A percentile compares a stretch with the other conserved stretches of the same genome.
Conservation (phyloP, 2,329 filamentous ascomycete genomes). For the Rosellinia necatrix region DNA sequence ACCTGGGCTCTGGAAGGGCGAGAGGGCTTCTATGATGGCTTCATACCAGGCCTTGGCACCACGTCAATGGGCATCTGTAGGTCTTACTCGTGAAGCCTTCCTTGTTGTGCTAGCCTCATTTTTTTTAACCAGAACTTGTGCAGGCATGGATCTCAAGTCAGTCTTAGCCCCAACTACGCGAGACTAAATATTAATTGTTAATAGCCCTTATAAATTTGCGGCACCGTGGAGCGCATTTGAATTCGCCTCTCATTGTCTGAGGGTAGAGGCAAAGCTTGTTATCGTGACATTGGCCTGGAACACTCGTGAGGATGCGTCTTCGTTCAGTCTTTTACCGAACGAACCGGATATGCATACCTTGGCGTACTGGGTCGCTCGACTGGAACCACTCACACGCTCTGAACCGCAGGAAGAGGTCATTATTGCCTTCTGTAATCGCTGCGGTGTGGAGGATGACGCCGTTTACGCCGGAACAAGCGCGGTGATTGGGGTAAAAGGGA, state of each 20-base stretch:
- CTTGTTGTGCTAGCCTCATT: slow-evolving; percentile 1
- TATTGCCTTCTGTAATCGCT: slow-evolving; percentile 72
- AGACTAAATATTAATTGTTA: slow-evolving; percentile 27
- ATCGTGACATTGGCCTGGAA: slow-evolving; percentile 81
- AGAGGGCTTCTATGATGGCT: slow-evolving; percentile 53
- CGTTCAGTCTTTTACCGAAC: slow-evolving; percentile 52
- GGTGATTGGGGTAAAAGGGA: slow-evolving; percentile 68
- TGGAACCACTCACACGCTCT: slow-evolving; percentile 66
- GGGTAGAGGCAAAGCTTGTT: slow-evolving; percentile 62
- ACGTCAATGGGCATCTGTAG: slow-evolving; percentile 64
- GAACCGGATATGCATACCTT: slow-evolving; percentile 75
- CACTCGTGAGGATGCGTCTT: slow-evolving; percentile 57
- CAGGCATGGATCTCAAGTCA: slow-evolving; percentile 68
- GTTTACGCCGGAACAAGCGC: slow-evolving; percentile 76
- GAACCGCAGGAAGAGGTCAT: slow-evolving; percentile 63
- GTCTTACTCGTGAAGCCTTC: slow-evolving; percentile 31
- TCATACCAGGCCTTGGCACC: slow-evolving; percentile 54
- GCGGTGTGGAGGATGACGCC: slow-evolving; percentile 67
- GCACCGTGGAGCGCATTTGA: slow-evolving; percentile 55
- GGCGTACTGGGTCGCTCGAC: slow-evolving; percentile 73
- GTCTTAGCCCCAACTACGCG: background rate
- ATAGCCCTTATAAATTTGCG: slow-evolving; percentile 56
- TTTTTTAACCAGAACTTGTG: slow-evolving; percentile 23
- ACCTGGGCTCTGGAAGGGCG: slow-evolving; percentile 63
- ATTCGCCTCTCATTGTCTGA: slow-evolving; percentile 61